These are phyloP conservation scores for Lentinula lateritia DNA, from an alignment of 768 basidiomycete species.

Conservation along the genomic window DNA sequence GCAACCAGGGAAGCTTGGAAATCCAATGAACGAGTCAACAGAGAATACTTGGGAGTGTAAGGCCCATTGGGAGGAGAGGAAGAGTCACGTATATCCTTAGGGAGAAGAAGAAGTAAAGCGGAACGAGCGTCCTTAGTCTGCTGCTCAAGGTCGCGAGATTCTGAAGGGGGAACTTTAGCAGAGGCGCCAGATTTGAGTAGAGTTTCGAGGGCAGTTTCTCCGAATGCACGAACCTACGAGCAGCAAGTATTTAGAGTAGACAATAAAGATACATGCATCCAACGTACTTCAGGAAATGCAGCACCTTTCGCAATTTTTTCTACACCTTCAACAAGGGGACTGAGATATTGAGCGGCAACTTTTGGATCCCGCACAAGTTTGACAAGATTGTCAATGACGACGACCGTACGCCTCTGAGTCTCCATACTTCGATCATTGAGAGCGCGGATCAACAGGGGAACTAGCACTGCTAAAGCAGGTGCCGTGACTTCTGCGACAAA, in stretches of 20 bases:
- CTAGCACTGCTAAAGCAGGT: slow-evolving; percentile 93
- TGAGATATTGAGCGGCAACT: slow-evolving; percentile 85
- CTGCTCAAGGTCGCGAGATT: slow-evolving; percentile 61
- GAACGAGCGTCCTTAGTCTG: slow-evolving; percentile 55
- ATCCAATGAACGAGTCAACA: slow-evolving; percentile 56
- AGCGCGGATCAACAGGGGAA: slow-evolving; percentile 85
- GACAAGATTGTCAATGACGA: slow-evolving; percentile 94
- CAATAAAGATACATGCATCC: slow-evolving; percentile 4
- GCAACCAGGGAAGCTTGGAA: slow-evolving; percentile 73
- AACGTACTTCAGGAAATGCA: slow-evolving; percentile 86
- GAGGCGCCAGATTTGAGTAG: slow-evolving; percentile 83
- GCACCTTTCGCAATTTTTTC: slow-evolving; percentile 85
- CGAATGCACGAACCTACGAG: slow-evolving; percentile 83
- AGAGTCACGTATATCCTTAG: slow-evolving; percentile 36
- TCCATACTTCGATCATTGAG: slow-evolving; percentile 96
- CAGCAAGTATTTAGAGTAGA: slow-evolving; percentile 3
- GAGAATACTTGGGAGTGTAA: slow-evolving; percentile 46
- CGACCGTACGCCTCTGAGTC: slow-evolving; percentile 88
- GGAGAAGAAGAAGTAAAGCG: slow-evolving; percentile 57
- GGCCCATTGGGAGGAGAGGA: slow-evolving; percentile 44
- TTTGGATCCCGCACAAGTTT: slow-evolving; percentile 92
- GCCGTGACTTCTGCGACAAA: slow-evolving; percentile 97
- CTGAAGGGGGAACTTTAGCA: slow-evolving; percentile 59
- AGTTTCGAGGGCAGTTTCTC: slow-evolving; percentile 73
- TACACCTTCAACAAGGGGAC: slow-evolving; percentile 84